Evolutionary conservation across 257 asterid genomes (phyloP).

Genomic region (Petunia secreta): DNA sequence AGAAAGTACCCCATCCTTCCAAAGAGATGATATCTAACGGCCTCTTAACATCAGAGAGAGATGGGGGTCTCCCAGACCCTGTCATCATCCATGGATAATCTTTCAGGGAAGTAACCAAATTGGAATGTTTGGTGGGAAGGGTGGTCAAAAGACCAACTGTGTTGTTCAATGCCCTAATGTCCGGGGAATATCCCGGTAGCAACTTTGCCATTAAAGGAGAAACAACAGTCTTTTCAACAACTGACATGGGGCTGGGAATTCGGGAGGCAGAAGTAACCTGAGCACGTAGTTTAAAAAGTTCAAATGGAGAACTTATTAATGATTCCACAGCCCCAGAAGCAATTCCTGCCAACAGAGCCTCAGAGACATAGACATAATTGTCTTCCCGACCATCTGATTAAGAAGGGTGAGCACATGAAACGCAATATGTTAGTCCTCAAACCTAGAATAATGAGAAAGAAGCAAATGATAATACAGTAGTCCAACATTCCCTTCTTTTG

Average conservation of each 20-base stretch:
- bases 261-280: conserved; percentile 93
- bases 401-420: not conserved
- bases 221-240: conserved; percentile 47
- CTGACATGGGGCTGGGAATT: conserved; percentile 36
- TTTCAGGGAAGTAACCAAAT: conserved; percentile 61
- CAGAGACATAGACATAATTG: conserved; percentile 48
- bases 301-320: conserved; percentile 61
- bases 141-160: conserved; percentile 70
- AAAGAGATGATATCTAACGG: conserved; percentile 61
- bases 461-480: not conserved
- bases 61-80: conserved; percentile 92
- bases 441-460: conserved; percentile 2
- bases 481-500: not conserved
- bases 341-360: conserved; percentile 90
- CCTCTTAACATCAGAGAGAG: conserved; percentile 64
- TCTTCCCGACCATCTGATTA: conserved; percentile 71
- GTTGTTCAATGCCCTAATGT: conserved; percentile 59
- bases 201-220: conserved; percentile 63
- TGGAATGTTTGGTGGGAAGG: conserved; percentile 58
- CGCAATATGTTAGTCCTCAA: not conserved
- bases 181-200: conserved; percentile 68
- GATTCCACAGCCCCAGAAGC: conserved; percentile 71
- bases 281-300: conserved; percentile 80
- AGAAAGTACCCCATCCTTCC: conserved; percentile 86
- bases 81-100: conserved; percentile 98